Evolutionary conservation across 352 stramenopile genomes (phyloP).

Genomic region (Globisporangium middletonii): DNA sequence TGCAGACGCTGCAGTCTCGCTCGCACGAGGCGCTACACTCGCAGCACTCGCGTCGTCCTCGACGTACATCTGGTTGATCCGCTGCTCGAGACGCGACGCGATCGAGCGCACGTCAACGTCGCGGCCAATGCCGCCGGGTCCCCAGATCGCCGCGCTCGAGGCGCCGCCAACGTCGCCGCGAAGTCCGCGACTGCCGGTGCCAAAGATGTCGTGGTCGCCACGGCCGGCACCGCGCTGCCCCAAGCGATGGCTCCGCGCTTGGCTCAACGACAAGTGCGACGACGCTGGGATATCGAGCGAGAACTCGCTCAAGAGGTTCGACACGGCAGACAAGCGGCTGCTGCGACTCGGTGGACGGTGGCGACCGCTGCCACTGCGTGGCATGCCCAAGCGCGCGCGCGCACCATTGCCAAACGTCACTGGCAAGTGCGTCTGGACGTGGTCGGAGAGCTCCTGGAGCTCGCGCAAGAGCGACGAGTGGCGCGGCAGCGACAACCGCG

Average conservation of each 20-base stretch:
- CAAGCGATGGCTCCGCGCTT: constrained; percentile 19
- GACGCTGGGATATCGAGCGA: constrained; percentile 67
- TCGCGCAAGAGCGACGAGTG: constrained; percentile 71
- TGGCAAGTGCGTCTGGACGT: constrained; percentile 67
- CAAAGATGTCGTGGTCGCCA: constrained; percentile 48
- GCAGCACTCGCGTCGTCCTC: constrained; percentile 20
- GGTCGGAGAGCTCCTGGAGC: constrained; percentile 66
- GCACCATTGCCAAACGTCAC: constrained; percentile 20
- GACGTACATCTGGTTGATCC: constrained; percentile 45
- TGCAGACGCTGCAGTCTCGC: not conserved
- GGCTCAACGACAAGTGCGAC: constrained; percentile 27
- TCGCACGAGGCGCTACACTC: constrained; percentile 2
- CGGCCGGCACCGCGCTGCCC: constrained; percentile 40
- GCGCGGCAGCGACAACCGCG: constrained; percentile 45
- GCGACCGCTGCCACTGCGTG: constrained; percentile 36
- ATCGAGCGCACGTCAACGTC: constrained; percentile 62
- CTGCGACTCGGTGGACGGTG: constrained; percentile 47
- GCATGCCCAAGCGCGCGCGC: constrained; percentile 21
- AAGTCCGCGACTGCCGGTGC: constrained; percentile 28
- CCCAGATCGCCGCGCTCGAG: constrained; percentile 29
- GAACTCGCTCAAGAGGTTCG: constrained; percentile 78
- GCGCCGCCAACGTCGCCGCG: constrained; percentile 23
- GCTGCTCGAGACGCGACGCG: constrained; percentile 68
- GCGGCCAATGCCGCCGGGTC: constrained; percentile 21
- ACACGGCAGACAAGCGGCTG: constrained; percentile 63